Base-by-base conservation (phyloP, 2,329 filamentous ascomycete genomes). In the Harringtonia aguacate region DNA sequence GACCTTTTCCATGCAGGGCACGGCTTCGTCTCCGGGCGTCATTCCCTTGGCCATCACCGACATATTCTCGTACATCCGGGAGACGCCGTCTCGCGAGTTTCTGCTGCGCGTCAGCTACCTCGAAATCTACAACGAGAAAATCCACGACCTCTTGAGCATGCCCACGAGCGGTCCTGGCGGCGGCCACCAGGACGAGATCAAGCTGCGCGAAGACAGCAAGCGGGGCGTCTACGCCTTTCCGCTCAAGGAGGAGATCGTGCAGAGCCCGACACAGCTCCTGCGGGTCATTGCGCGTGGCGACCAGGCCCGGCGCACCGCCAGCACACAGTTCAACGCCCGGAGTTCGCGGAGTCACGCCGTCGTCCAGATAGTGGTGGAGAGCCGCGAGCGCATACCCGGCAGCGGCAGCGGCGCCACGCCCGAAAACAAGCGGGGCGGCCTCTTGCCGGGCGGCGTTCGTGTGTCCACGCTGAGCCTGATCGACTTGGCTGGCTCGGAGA, bases 1-100 rank as follows among this genome's bases (percentile, higher is more conserved):
- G 68, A 98, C 92, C 1, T 98, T 97, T 61, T 97, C 90, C 33
- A 98, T 98, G 92, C 92, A 98, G 68, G 92, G 92, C 54, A 98
- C 92, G 12, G 88, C 89, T 37, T 86, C 86, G 3, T 94, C 88
- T 33, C 92, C 92, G 1, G 92, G 92, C 66, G 92, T 98, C 24
- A 98, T 98, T 45, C 92, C 92, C 8, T 72, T 97, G 33, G 92
- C 92, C 33, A 97, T 98, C 55, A 97, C 92, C 50, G 92, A 98
- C 59, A 98, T 98, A 42, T 98, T 98, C 63, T 97, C 92, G 0
- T 98, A 95, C 62, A 98, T 98, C 53, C 83, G 92, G 46, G 92
- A 98, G 65, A 97, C 92, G 1, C 92, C 92, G 0, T 86, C 88
- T 30, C 77, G 92, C 48, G 92, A 98, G 58, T 98, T 98, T 53